Base-by-base conservation (phyloP, 2,329 filamentous ascomycete species). In the Pezicula neosporulosa region DNA sequence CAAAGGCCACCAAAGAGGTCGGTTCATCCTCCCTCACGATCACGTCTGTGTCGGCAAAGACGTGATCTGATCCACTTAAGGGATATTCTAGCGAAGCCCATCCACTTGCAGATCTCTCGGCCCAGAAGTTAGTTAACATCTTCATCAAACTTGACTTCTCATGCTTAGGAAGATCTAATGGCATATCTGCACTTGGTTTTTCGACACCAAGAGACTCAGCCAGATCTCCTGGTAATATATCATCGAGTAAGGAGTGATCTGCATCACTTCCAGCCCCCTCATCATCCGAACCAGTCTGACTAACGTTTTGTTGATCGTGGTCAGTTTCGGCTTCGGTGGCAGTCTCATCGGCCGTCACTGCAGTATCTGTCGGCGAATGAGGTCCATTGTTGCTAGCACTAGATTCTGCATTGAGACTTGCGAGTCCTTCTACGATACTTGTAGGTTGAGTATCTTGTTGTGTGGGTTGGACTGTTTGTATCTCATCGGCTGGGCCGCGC, bases 1-100 rank as follows among this genome's bases (percentile, higher is more conserved):
- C 91, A 64, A 99, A 89, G 0, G 95, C 94, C 63, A 99, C 94
- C 38, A 99, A 81, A 2, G 94, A 97, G 63, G 91, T 97, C 3
- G 94, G 94, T 70, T 99, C 94, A 67, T 99, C 94, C 69, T 99
- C 94, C 37, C 94, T 85, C 36, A 99, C 91, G 60, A 99, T 96
- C 56, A 99, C 92, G 67, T 99, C 90, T 8, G 91, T 96, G 70
- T 99, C 92, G 49, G 91, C 89, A 72, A 97, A 97, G 44, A 99
- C 92, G 68, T 99, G 94, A 66, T 99, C 94, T 15, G 86, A 89
- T 43, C 87, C 77, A 58, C 83, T 88, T 56, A 97, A 81, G 3
- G 95, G 95, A 63, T 99, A 99, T 49, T 99, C 94, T 18, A 99
- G 79, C 19, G 87, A 83, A 6, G 87, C 81, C 94, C 94, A 99